Evolutionary conservation across 2,329 filamentous ascomycete genomes (phyloP).

Genomic region (Fusarium sp.): DNA sequence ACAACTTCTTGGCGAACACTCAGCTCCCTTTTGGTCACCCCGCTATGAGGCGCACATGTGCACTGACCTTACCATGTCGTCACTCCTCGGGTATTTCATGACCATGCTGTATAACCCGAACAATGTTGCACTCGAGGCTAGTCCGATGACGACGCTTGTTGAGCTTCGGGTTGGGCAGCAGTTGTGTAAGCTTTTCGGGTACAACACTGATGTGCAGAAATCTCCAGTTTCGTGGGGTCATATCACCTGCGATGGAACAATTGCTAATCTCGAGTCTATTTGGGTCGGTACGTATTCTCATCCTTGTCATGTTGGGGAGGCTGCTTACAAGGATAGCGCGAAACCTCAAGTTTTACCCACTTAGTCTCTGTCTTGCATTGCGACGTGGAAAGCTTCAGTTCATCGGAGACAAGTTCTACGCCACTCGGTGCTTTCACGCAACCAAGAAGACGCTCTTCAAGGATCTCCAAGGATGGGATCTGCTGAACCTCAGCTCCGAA

Average conservation of each 20-base stretch:
- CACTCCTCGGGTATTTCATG: slow-evolving; percentile 57
- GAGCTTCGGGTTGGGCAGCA: slow-evolving; percentile 57
- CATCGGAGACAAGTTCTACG: slow-evolving; percentile 52
- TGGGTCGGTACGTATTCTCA: slow-evolving; percentile 47
- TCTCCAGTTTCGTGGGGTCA: slow-evolving; percentile 53
- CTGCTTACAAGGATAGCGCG: slow-evolving; percentile 46
- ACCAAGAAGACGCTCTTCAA: slow-evolving; percentile 47
- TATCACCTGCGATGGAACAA: slow-evolving; percentile 55
- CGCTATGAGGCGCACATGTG: slow-evolving; percentile 59
- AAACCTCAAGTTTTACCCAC: slow-evolving; percentile 59
- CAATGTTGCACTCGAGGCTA: slow-evolving; percentile 58
- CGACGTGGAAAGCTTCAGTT: slow-evolving; percentile 49
- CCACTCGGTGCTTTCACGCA: slow-evolving; percentile 46
- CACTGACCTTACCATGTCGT: slow-evolving; percentile 54
- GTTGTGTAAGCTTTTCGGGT: slow-evolving; percentile 57
- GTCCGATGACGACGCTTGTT: slow-evolving; percentile 54
- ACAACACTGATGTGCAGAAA: slow-evolving; percentile 47
- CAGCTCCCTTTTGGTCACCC: slow-evolving; percentile 58
- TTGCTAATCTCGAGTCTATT: slow-evolving; percentile 59
- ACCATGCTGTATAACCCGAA: slow-evolving; percentile 62
- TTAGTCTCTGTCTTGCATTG: slow-evolving; percentile 48
- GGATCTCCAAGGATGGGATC: slow-evolving; percentile 52
- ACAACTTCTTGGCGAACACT: slow-evolving; percentile 52
- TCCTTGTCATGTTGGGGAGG: accelerated
- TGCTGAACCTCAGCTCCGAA: slow-evolving; percentile 54